phyloP scores from a whole-genome alignment of 495 filamentous ascomycete genomes.

The Geoglossum glabrum region DNA sequence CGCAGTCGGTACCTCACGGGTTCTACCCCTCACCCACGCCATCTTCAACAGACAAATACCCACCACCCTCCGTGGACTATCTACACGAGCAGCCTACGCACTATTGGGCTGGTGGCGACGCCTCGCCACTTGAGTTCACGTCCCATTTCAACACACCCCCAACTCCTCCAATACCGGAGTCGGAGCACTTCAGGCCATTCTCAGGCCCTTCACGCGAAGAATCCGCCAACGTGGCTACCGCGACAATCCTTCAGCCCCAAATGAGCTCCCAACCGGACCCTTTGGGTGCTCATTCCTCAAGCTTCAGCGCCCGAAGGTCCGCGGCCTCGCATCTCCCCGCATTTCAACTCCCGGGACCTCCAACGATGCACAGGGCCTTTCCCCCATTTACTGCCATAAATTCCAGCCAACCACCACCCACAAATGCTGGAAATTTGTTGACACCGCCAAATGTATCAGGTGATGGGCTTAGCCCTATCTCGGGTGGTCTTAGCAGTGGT shows the following conservation, averaged over 20 bases:
- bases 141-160: neutral
- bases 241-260: conserved; percentile 1
- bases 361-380: neutral
- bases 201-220: neutral
- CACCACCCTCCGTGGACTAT: neutral
- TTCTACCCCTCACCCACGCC: neutral
- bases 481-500: conserved; percentile 35
- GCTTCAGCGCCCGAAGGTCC: conserved; percentile 37
- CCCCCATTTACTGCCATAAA: conserved; percentile 19
- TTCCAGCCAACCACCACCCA: conserved; percentile 23
- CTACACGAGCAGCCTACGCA: neutral
- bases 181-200: neutral
- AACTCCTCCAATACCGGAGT: neutral
- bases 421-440: conserved; percentile 37
- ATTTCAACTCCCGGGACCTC: conserved; percentile 41
- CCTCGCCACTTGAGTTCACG: neutral
- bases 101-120: neutral
- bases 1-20: neutral
- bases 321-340: conserved; percentile 38
- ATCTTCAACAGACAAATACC: neutral
- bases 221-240: conserved; percentile 6
- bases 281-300: conserved; percentile 17
- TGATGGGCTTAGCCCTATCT: conserved; percentile 39
- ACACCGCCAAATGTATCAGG: conserved; percentile 42
- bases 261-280: conserved; percentile 7